These are phyloP conservation scores for Amoebophrya sp. DNA, from an alignment of 169 alveolate species.

Conservation along the genomic window DNA sequence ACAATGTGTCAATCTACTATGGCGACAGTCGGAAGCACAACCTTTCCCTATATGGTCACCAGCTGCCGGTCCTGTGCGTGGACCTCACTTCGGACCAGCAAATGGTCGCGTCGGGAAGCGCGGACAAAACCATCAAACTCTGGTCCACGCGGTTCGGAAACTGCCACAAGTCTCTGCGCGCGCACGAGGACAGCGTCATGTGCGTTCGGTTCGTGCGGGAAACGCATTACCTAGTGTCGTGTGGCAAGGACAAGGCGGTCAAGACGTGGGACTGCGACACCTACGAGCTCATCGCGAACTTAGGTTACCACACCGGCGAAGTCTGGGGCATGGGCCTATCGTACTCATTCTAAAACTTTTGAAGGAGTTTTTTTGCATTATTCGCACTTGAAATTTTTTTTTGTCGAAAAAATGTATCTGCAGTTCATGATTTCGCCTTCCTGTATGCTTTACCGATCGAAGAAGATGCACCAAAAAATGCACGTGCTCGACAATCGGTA, in stretches of 20 bases:
- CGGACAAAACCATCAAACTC: conserved; percentile 68
- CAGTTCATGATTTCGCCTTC: no score
- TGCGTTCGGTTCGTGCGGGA: not conserved
- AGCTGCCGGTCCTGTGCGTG: conserved; percentile 66
- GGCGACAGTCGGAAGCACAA: conserved; percentile 62
- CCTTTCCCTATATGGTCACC: conserved; percentile 71
- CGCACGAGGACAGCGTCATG: conserved; percentile 20
- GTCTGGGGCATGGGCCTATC: not conserved
- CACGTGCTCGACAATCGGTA: no score
- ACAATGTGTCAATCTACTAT: conserved; percentile 60
- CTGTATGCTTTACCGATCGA: no score
- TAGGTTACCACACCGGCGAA: not conserved
- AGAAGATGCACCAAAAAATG: no score
- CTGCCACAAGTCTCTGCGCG: not conserved
- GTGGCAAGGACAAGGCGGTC: conserved; percentile 68
- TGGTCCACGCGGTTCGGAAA: conserved; percentile 77
- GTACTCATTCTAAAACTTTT: not conserved
- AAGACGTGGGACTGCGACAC: conserved; percentile 73
- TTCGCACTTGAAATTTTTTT: not conserved
- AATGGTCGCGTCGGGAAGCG: conserved; percentile 66
- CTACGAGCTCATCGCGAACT: conserved; percentile 29
- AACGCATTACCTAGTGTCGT: conserved; percentile 60
- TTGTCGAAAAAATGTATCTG: no score
- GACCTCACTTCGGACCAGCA: conserved; percentile 64
- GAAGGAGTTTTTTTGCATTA: no score